Evolutionary conservation across 805 yeast genomes (phyloP), one percentile per base, ranked within the genome.

Genomic region (Spathaspora passalidarum): DNA sequence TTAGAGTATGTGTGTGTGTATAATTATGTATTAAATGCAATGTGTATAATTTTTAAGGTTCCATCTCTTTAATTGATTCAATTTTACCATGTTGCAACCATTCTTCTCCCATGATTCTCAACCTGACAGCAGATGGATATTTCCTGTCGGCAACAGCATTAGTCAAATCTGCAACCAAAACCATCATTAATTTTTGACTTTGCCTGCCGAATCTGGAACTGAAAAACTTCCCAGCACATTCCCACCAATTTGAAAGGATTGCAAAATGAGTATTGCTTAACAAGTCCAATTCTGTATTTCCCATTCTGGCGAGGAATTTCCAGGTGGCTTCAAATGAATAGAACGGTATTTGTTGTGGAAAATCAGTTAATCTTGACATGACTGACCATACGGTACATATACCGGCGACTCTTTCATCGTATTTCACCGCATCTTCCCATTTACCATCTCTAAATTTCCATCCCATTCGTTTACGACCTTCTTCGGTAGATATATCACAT

Each of bases 161-260:
- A 0, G 88, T 76, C 82, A 90, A 83, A 1, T 63, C 70, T 2
- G 58, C 60, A 47, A 77, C 73, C 5, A 80, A 59, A 9, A 78
- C 51, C 6, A 51, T 54, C 47, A 90, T 54, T 22, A 89, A 45
- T 60, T 94, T 94, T 4, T 38, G 45, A 2, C 80, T 94, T 66
- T 92, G 98, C 4, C 51, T 63, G 0, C 91, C 90, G 61, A 82
- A 92, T 1, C 73, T 75, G 8, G 59, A 57, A 6, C 74, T 44
- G 46, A 92, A 79, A 36, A 80, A 72, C 7, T 54, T 50, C 0
- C 87, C 91, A 41, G 85, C 74, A 4, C 90, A 81, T 53, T 94
- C 98, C 96, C 97, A 89, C 97, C 97, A 91, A 26, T 86, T 79
- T 2, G 88, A 84, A 3, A 82, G 75, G 1, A 85, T 78, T 0